Evolutionary conservation across 2,329 filamentous ascomycete genomes (phyloP).

Genomic region (Neonectria ditissima): DNA sequence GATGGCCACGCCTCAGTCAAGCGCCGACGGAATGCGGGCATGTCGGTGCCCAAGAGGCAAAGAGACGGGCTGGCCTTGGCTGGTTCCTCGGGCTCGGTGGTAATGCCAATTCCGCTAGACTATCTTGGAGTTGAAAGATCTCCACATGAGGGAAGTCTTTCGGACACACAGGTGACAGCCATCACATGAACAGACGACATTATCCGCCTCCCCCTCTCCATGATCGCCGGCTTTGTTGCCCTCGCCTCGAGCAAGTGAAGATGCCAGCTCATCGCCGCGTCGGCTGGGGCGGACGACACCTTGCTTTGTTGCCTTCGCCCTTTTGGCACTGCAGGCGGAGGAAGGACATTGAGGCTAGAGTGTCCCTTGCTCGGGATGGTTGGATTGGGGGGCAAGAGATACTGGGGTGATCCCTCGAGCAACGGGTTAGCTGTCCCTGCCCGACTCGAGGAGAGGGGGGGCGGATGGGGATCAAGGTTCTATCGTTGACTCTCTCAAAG

Average conservation of each 20-base stretch:
- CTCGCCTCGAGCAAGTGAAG: conserved; percentile 8
- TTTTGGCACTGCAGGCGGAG: conserved; percentile 5
- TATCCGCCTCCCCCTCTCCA: background rate
- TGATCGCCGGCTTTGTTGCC: conserved; percentile 22
- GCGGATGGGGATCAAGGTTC: conserved; percentile 43
- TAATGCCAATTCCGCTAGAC: conserved; percentile 16
- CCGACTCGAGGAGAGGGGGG: conserved; percentile 33
- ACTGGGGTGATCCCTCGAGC: conserved; percentile 36
- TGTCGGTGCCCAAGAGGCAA: conserved; percentile 7
- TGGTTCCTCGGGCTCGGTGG: conserved; percentile 10
- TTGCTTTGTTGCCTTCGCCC: conserved; percentile 7
- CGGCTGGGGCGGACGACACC: conserved; percentile 20
- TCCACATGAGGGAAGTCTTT: conserved; percentile 2
- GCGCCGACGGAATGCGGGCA: background rate
- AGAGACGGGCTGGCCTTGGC: background rate
- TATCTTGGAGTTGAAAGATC: conserved; percentile 2
- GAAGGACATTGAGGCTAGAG: background rate
- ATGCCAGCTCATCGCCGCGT: conserved; percentile 36
- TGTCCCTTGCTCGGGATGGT: conserved; percentile 3
- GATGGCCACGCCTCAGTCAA: background rate
- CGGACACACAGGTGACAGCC: conserved; percentile 17
- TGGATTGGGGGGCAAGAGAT: conserved; percentile 16
- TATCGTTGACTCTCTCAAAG: conserved; percentile 18
- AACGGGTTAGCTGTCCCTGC: conserved; percentile 34
- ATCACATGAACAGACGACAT: conserved; percentile 32